These are phyloP conservation scores for Aspergillus phoenicis DNA, from an alignment of 2,329 filamentous ascomycete species.

Conservation along the genomic window DNA sequence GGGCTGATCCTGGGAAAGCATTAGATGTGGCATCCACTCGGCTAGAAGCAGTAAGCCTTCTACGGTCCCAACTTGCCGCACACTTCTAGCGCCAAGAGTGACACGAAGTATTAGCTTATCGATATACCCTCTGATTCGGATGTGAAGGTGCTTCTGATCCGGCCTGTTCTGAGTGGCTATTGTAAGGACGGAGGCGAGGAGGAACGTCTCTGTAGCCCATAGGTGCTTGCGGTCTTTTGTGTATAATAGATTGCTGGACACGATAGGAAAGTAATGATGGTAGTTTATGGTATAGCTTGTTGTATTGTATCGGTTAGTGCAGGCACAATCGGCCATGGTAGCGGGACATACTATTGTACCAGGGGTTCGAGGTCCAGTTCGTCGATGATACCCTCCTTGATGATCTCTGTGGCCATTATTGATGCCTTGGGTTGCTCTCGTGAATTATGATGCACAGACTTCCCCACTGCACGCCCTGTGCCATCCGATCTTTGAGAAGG, in stretches of 20 bases:
- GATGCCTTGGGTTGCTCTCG: background rate
- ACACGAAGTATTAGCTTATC: slow-evolving; percentile 16
- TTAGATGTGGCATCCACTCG: slow-evolving; percentile 26
- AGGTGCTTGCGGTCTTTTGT: background rate
- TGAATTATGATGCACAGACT: background rate
- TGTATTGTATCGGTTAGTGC: background rate
- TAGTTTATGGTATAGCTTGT: background rate
- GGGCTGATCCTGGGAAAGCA: background rate
- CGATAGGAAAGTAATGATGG: slow-evolving; percentile 16
- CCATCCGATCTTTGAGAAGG: background rate
- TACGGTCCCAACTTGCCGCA: slow-evolving; percentile 18
- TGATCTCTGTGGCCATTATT: background rate
- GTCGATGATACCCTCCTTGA: background rate
- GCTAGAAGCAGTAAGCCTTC: slow-evolving; percentile 25
- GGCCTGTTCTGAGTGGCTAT: slow-evolving; percentile 18
- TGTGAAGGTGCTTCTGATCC: slow-evolving; percentile 1
- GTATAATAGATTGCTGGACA: background rate
- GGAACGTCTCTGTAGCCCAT: slow-evolving; percentile 14
- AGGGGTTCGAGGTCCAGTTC: background rate
- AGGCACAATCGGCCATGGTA: background rate
- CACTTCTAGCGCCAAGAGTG: slow-evolving; percentile 19
- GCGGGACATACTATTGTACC: background rate
- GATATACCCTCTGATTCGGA: slow-evolving; percentile 5
- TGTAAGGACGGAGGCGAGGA: slow-evolving; percentile 17
- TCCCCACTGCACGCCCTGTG: too few relatives aligned